Conservation (phyloP, 2,329 filamentous ascomycete genomes). For the Ceratocystis alfenasii region DNA sequence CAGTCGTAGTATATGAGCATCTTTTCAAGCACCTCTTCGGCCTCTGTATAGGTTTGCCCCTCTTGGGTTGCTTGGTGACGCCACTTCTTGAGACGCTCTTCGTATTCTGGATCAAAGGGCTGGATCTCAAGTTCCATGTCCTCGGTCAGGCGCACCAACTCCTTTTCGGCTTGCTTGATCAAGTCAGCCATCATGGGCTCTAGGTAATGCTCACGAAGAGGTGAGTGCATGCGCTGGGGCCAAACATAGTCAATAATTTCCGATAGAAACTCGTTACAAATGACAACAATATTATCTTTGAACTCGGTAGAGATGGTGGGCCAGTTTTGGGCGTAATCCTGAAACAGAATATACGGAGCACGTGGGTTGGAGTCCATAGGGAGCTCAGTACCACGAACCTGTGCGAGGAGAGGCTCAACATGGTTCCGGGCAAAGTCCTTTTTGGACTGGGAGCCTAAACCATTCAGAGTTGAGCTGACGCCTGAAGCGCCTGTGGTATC, state of each 20-base stretch:
- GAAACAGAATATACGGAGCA: slow-evolving; percentile 43
- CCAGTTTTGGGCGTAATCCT: slow-evolving; percentile 43
- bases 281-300: slow-evolving; percentile 43
- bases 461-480: slow-evolving; percentile 25
- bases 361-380: slow-evolving; percentile 42
- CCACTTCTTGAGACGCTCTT: slow-evolving; percentile 39
- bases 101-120: slow-evolving; percentile 43
- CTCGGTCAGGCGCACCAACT: slow-evolving; percentile 37
- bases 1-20: slow-evolving; percentile 46
- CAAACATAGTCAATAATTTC: slow-evolving; percentile 41
- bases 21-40: slow-evolving; percentile 43
- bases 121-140: slow-evolving; percentile 43
- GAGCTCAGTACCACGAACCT: slow-evolving; percentile 42
- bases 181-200: slow-evolving; percentile 39
- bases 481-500: slow-evolving; percentile 20
- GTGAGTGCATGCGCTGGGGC: slow-evolving; percentile 41
- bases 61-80: slow-evolving; percentile 34
- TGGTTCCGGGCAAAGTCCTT: slow-evolving; percentile 38
- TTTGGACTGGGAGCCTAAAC: slow-evolving; percentile 33
- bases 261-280: slow-evolving; percentile 42
- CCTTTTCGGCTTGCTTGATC: slow-evolving; percentile 36
- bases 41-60: slow-evolving; percentile 38
- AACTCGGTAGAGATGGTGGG: slow-evolving; percentile 41
- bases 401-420: slow-evolving; percentile 38
- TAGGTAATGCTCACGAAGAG: slow-evolving; percentile 38